A percentile compares a stretch with the other conserved stretches of the same genome.
Conservation (phyloP, 2,329 filamentous ascomycete species). For the Pestalotiopsis sp. region DNA sequence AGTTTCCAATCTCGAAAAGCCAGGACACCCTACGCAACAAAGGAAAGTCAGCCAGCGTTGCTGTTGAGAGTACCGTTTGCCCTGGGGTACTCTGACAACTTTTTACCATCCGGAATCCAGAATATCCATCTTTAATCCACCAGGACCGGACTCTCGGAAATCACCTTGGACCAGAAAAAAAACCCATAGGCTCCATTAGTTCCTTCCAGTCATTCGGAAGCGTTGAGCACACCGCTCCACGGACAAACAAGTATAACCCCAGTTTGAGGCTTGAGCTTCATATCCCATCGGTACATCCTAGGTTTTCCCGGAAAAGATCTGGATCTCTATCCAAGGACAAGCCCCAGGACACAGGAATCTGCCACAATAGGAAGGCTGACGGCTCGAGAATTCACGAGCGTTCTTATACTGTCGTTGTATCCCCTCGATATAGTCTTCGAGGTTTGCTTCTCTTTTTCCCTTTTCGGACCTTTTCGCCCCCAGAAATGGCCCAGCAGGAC, state of each 20-base stretch:
- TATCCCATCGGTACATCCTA: constrained; percentile 14
- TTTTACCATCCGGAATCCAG: not conserved
- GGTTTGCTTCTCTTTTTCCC: constrained; percentile 8
- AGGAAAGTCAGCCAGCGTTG: constrained; percentile 15
- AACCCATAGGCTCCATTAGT: constrained; percentile 4
- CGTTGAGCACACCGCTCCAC: constrained; percentile 16
- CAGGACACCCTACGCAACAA: constrained; percentile 7
- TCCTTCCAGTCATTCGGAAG: constrained; percentile 3
- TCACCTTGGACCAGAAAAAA: not conserved
- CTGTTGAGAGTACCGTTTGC: constrained; percentile 8
- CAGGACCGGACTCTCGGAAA: constrained; percentile 7
- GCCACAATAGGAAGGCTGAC: constrained; percentile 8
- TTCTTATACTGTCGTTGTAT: constrained; percentile 11
- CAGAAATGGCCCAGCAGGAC: constrained; percentile 16
- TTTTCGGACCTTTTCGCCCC: constrained; percentile 3
- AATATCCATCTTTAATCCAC: constrained; percentile 4
- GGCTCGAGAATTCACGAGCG: not conserved
- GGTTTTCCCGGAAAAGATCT: constrained; percentile 12
- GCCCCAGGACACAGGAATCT: constrained; percentile 4
- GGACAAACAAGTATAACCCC: constrained; percentile 18
- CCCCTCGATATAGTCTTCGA: constrained; percentile 17
- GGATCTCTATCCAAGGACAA: constrained; percentile 11
- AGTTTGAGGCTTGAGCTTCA: constrained; percentile 7
- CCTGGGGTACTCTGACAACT: not conserved
- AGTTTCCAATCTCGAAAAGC: not conserved